These are phyloP conservation scores for Diaporthe sp. DNA, from an alignment of 2,329 filamentous ascomycete species.

Conservation along the genomic window DNA sequence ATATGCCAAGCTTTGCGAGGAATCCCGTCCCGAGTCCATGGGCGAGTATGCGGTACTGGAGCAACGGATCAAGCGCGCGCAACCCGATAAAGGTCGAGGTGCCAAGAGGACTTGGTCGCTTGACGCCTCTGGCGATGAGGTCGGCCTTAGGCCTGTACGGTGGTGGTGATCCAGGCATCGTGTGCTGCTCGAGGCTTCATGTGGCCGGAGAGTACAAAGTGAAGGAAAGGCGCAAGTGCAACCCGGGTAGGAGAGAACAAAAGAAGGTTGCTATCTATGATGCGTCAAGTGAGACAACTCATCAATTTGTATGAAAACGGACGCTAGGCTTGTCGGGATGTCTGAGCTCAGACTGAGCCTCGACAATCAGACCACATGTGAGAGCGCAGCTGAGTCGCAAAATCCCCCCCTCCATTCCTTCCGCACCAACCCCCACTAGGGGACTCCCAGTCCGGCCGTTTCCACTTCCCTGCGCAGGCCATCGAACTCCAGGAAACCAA, in stretches of 20 bases:
- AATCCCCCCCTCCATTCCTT: slow-evolving; percentile 19
- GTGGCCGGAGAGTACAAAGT: slow-evolving; percentile 6
- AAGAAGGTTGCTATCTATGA: not conserved
- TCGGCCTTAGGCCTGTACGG: slow-evolving; percentile 44
- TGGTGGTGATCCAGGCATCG: slow-evolving; percentile 28
- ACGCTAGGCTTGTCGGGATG: slow-evolving; percentile 10
- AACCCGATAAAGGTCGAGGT: slow-evolving; percentile 56
- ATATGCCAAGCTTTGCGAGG: slow-evolving; percentile 61
- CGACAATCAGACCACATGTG: slow-evolving; percentile 33
- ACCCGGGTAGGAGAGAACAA: not conserved
- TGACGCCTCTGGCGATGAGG: slow-evolving; percentile 56
- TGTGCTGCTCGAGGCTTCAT: slow-evolving; percentile 30
- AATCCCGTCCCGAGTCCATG: slow-evolving; percentile 58
- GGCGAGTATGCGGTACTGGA: slow-evolving; percentile 52
- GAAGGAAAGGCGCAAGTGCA: not conserved
- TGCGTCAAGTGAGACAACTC: slow-evolving; percentile 23
- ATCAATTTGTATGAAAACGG: slow-evolving; percentile 26
- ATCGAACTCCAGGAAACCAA: not conserved
- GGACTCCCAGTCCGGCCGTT: not conserved
- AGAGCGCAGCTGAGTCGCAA: slow-evolving; percentile 22
- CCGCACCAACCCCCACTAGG: slow-evolving; percentile 2
- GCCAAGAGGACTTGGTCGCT: slow-evolving; percentile 51
- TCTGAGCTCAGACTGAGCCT: slow-evolving; percentile 32
- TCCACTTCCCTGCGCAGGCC: not conserved
- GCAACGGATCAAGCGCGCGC: slow-evolving; percentile 52